Evolutionary conservation across 1,284 basidiomycete genomes (phyloP).

Genomic region (Pseudozyma hubeiensis): DNA sequence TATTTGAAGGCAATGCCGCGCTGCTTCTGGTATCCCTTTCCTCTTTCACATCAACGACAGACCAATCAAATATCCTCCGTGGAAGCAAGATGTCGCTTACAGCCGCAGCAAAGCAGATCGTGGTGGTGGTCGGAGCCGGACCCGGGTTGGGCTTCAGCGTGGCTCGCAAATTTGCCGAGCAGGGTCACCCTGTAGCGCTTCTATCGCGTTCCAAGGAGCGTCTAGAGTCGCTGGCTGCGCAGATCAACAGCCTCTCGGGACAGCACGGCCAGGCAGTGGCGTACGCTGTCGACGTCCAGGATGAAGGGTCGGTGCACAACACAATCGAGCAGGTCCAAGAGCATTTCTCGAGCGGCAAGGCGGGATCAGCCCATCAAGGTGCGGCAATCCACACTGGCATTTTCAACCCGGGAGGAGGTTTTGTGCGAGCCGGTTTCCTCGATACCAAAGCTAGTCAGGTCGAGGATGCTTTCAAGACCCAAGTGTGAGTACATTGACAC

Average conservation of each 20-base stretch:
- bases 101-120: slow-evolving; percentile 39
- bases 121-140: slow-evolving; percentile 38
- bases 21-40: neutral
- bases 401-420: slow-evolving; percentile 49
- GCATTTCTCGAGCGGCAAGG: slow-evolving; percentile 31
- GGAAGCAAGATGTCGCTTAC: slow-evolving; percentile 9
- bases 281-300: slow-evolving; percentile 38
- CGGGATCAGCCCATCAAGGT: slow-evolving; percentile 25
- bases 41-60: neutral
- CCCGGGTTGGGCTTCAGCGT: slow-evolving; percentile 43
- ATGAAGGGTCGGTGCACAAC: slow-evolving; percentile 26
- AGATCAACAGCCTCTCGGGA: slow-evolving; percentile 27
- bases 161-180: slow-evolving; percentile 34
- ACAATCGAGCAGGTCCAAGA: slow-evolving; percentile 31
- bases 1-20: neutral
- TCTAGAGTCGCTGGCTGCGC: slow-evolving; percentile 35
- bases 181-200: slow-evolving; percentile 48
- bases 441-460: slow-evolving; percentile 46
- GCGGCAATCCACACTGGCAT: slow-evolving; percentile 43
- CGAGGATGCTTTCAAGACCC: slow-evolving; percentile 40
- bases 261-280: slow-evolving; percentile 26
- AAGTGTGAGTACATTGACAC: slow-evolving; percentile 24
- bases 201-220: slow-evolving; percentile 39
- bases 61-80: neutral
- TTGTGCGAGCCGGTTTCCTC: slow-evolving; percentile 27